Percentiles rank a stretch among this genome's conserved stretches.
phyloP scores from a whole-genome alignment of 2,329 filamentous ascomycete genomes.

The Colletotrichum somersetense region DNA sequence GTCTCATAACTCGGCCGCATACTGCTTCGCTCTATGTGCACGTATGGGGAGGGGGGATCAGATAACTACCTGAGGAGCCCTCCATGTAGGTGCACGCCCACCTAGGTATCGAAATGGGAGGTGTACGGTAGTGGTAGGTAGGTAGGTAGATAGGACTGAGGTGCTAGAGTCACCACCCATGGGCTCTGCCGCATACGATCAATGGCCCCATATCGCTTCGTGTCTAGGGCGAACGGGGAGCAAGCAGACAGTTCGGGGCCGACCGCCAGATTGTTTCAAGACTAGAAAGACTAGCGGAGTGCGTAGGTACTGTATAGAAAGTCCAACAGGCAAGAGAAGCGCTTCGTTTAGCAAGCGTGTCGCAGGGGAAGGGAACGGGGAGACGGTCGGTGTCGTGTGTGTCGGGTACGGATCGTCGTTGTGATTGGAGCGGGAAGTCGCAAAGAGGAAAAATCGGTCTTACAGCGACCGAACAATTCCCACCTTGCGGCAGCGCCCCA shows the following conservation, averaged over 20 bases:
- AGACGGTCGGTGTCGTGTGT: neutral
- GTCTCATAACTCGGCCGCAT: constrained; percentile 29
- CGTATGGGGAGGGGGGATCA: constrained; percentile 25
- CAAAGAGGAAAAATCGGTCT: constrained; percentile 41
- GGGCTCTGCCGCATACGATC: neutral
- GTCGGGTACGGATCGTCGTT: constrained; percentile 36
- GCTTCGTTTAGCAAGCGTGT: constrained; percentile 16
- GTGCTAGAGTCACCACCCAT: neutral
- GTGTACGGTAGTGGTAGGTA: neutral
- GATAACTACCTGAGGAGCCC: neutral
- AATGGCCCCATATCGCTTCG: neutral
- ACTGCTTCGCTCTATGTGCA: constrained; percentile 14
- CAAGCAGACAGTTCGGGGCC: neutral
- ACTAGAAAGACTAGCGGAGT: constrained; percentile 5
- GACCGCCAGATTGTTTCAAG: constrained; percentile 13
- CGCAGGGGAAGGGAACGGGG: constrained; percentile 1
- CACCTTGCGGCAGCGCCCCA: constrained; percentile 36
- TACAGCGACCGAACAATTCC: constrained; percentile 43
- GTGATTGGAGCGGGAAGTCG: constrained; percentile 41
- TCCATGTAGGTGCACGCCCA: constrained; percentile 7
- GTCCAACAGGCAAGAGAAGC: constrained; percentile 10
- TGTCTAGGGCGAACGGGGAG: neutral
- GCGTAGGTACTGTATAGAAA: neutral
- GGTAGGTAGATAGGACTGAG: constrained; percentile 1
- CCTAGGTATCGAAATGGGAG: constrained; percentile 14